Evolutionary conservation across 352 stramenopile genomes (phyloP), one percentile per base, ranked within the genome.

Genomic region (Nothophytophthora sp.): DNA sequence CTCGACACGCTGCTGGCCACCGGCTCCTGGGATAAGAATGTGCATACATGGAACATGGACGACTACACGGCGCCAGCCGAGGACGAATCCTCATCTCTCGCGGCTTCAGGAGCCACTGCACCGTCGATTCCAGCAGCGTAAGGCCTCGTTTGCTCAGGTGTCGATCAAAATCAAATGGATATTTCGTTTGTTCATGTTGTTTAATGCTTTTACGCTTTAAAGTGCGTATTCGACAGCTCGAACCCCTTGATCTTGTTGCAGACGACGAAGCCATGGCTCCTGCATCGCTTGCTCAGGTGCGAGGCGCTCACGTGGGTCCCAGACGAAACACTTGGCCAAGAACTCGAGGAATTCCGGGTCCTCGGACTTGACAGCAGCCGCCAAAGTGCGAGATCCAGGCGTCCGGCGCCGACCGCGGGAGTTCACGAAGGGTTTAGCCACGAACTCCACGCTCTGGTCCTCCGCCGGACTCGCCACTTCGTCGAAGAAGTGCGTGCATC

Each of bases 401-500:
- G 47, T 37, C 3, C 85, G 76, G 36, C 63, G 70, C 5, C 79
- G 70, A 0, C 82, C 82, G 1, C 73, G 76, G 2, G 81, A 90
- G 46, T 89, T 92, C 6, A 80, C 60, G 19, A 86, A 80, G 20
- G 67, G 30, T 33, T 83, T 77, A 1, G 76, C 69, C 9, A 58
- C 37, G 49, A 81, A 86, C 18, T 51, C 43, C 18, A 49, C 29
- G 13, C 11, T 20, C 7, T 60, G 9, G 13, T 24, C 25, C 37
- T 60, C 28, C 15, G 38, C 53, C 32, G 32, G 56, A 29, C 55
- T 53, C 13, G 20, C 20, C 12, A 60, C 53, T 50, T 85, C 71
- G 15, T 86, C 65, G 51, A 93, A 93, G 49, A 89, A 95, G 12
- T 83, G 75, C 15, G 73, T 60, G 0, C 75, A 59, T 7, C 79